A percentile compares a stretch with the other conserved stretches of the same genome.
Evolutionary conservation across 2,329 filamentous ascomycete genomes (phyloP).

Genomic region (Neopestalotiopsis sp.): DNA sequence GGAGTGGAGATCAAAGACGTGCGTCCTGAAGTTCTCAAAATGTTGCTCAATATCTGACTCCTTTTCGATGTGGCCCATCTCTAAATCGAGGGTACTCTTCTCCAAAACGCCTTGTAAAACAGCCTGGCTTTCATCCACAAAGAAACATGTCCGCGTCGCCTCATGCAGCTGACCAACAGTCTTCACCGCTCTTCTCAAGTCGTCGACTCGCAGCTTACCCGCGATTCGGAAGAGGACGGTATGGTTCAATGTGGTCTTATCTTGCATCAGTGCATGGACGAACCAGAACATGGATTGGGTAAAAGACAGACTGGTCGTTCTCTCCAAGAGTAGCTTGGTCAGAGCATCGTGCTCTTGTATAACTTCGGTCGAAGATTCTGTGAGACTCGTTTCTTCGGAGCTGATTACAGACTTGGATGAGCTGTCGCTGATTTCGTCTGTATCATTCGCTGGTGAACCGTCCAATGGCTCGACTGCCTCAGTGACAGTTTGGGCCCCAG

Average conservation of each 20-base stretch:
- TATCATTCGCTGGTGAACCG: not conserved
- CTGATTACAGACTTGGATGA: no score
- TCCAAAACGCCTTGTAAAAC: not conserved
- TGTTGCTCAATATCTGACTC: not conserved
- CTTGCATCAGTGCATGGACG: slow-evolving; percentile 28
- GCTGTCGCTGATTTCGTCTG: no score
- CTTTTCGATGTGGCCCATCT: not conserved
- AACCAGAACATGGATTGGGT: slow-evolving; percentile 40
- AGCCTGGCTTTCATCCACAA: slow-evolving; percentile 18
- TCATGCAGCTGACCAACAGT: slow-evolving; percentile 31
- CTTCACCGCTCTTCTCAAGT: slow-evolving; percentile 35
- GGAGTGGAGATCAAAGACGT: slow-evolving; percentile 35
- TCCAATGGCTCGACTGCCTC: not conserved
- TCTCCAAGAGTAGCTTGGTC: not conserved
- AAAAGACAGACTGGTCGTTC: slow-evolving; percentile 33
- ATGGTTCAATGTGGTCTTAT: slow-evolving; percentile 30
- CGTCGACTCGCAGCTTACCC: not conserved
- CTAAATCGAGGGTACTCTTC: not conserved
- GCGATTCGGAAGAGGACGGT: not conserved
- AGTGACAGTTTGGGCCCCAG: not conserved
- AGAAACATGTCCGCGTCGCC: slow-evolving; percentile 30
- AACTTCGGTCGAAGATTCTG: not conserved
- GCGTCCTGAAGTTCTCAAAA: slow-evolving; percentile 12
- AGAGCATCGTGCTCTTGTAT: not conserved
- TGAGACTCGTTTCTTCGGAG: not conserved